Conservation (phyloP, 805 yeast genomes). For the Suhomyces sp. region DNA sequence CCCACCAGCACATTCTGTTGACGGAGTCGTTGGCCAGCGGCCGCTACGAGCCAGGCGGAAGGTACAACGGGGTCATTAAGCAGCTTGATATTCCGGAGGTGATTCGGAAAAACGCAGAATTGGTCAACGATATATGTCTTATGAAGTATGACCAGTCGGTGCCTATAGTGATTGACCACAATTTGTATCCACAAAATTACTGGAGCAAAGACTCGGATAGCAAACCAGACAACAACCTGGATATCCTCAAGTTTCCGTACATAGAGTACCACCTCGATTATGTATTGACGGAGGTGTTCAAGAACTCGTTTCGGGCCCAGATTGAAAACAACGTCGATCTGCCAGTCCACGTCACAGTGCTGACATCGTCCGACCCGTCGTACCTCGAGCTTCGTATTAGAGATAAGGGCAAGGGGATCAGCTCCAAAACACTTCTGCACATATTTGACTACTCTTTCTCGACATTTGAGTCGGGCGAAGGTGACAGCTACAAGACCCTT, state of each 20-base stretch:
- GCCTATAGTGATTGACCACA: constrained; percentile 51
- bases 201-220: constrained; percentile 25
- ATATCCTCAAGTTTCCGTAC: constrained; percentile 59
- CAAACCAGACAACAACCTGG: constrained; percentile 36
- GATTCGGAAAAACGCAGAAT: constrained; percentile 60
- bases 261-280: constrained; percentile 87
- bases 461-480: constrained; percentile 62
- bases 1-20: constrained; percentile 77
- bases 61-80: constrained; percentile 55
- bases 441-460: constrained; percentile 86
- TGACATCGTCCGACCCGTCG: constrained; percentile 31
- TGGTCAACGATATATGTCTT: constrained; percentile 79
- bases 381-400: constrained; percentile 70
- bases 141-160: constrained; percentile 80
- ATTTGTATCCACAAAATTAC: constrained; percentile 24
- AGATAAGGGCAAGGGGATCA: constrained; percentile 89
- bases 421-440: constrained; percentile 58
- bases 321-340: constrained; percentile 57
- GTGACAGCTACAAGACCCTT: constrained; percentile 56
- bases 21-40: constrained; percentile 39
- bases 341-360: constrained; percentile 39
- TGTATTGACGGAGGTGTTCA: constrained; percentile 78
- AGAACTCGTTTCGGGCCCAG: constrained; percentile 85
- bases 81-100: constrained; percentile 61
- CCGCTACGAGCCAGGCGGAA: constrained; percentile 56